A percentile compares a stretch with the other conserved stretches of the same genome.
Evolutionary conservation across 2,329 filamentous ascomycete species (phyloP).

Genomic region (Talaromyces pinophilus): DNA sequence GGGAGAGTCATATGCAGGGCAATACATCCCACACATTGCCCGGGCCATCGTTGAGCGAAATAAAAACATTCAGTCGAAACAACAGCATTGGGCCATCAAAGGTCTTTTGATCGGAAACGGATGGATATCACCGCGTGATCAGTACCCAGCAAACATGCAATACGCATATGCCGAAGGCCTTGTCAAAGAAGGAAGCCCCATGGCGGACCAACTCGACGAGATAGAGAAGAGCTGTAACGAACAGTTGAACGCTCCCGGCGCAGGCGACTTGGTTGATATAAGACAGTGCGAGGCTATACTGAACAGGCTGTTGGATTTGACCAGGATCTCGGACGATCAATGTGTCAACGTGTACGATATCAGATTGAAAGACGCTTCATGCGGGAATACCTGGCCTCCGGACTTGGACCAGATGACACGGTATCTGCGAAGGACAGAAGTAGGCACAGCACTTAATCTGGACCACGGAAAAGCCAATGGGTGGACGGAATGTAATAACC

Average conservation of each 20-base stretch:
- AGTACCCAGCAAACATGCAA: slow-evolving; percentile 83
- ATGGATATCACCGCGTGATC: slow-evolving; percentile 88
- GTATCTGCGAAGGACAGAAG: slow-evolving; percentile 81
- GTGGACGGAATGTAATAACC: slow-evolving; percentile 86
- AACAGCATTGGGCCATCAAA: slow-evolving; percentile 70
- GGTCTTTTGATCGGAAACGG: slow-evolving; percentile 95
- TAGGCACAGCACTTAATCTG: slow-evolving; percentile 77
- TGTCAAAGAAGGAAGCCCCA: slow-evolving; percentile 65
- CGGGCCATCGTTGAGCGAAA: slow-evolving; percentile 87
- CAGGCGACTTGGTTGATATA: slow-evolving; percentile 66
- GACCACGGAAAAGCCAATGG: slow-evolving; percentile 78
- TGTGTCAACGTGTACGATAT: slow-evolving; percentile 99
- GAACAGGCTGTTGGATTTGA: slow-evolving; percentile 68
- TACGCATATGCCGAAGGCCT: slow-evolving; percentile 78
- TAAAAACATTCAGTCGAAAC: slow-evolving; percentile 52
- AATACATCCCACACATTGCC: slow-evolving; percentile 97
- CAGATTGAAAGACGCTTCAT: slow-evolving; percentile 73
- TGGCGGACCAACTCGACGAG: slow-evolving; percentile 65
- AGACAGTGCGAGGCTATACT: slow-evolving; percentile 74
- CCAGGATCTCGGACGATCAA: slow-evolving; percentile 56
- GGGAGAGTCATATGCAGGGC: slow-evolving; percentile 94
- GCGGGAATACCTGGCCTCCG: slow-evolving; percentile 97
- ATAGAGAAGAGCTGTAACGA: slow-evolving; percentile 69
- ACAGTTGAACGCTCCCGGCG: slow-evolving; percentile 60
- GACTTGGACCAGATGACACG: slow-evolving; percentile 76